These are phyloP conservation scores for Citrus cavaleriei DNA, from an alignment of 345 rosid genomes.

Conservation along the genomic window DNA sequence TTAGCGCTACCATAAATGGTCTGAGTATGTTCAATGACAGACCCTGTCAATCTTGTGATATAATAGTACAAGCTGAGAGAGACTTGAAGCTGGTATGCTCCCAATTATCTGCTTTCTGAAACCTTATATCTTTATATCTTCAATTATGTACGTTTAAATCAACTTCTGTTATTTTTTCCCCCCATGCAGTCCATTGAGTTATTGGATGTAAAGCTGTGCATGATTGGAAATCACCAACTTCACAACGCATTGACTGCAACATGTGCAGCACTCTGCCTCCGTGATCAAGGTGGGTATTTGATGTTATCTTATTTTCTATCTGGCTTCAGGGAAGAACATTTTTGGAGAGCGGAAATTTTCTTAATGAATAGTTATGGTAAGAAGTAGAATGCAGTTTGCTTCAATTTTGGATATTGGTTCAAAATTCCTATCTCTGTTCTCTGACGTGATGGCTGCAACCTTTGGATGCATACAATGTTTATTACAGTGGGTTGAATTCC, in stretches of 20 bases:
- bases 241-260: slow-evolving; percentile 83
- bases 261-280: slow-evolving; percentile 68
- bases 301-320: slow-evolving; percentile 4
- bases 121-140: not conserved
- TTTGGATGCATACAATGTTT: not conserved
- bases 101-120: not conserved
- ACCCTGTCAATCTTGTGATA: slow-evolving; percentile 61
- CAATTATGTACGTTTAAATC: not conserved
- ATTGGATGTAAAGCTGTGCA: slow-evolving; percentile 50
- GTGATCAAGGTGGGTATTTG: slow-evolving; percentile 47
- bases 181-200: slow-evolving; percentile 55
- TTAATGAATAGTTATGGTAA: not conserved
- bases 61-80: slow-evolving; percentile 38
- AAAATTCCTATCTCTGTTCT: not conserved
- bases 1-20: slow-evolving; percentile 47
- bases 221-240: slow-evolving; percentile 92
- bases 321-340: not conserved
- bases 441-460: not conserved
- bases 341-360: not conserved
- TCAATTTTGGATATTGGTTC: not conserved
- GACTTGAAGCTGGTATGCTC: slow-evolving; percentile 51
- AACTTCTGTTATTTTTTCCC: not conserved
- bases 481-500: not conserved
- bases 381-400: not conserved
- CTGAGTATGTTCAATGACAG: slow-evolving; percentile 32